Evolutionary conservation across 306 rosid genomes (phyloP), one percentile per base, ranked within the genome.

Genomic region (Dryas octopetala): DNA sequence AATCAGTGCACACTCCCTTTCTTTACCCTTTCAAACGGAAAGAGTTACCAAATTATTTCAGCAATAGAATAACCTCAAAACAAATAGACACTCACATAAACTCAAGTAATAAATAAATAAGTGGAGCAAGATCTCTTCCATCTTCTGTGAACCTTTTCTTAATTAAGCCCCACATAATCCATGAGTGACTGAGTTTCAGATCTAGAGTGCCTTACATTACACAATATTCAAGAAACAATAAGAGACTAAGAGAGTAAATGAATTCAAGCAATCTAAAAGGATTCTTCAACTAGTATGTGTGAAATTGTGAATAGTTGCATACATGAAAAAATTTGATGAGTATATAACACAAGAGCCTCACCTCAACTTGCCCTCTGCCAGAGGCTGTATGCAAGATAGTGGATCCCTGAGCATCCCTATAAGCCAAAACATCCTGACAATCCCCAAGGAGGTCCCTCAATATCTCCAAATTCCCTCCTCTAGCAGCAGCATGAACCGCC

Each of bases 391-490:
- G 98, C 86, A 89, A 85, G 28, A 88, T 70, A 15, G 90, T 91
- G 54, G 85, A 91, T 43, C 94, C 96, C 63, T 86, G 85, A 72
- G 87, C 75, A 82, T 94, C 97, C 74, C 84, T 84, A 67, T 80
- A 83, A 6, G 47, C 85, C 71, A 88, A 82, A 68, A 89, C 50
- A 62, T 75, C 85, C 74, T 73, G 77, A 72, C 48, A 86, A 46
- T 52, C 79, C 52, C 69, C 85, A 67, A 89, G 73, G 72, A 93
- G 79, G 73, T 80, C 70, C 72, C 78, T 87, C 82, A 93, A 65
- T 57, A 91, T 82, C 87, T 89, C 88, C 92, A 86, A 79, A 75
- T 88, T 93, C 68, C 97, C 98, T 62, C 97, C 98, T 85, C 97
- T 89, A 4, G 97, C 91, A 11, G 90, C 88, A 70, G 96, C 96